phyloP scores from a whole-genome alignment of 768 basidiomycete genomes.

The Nevesoporus exiguus region DNA sequence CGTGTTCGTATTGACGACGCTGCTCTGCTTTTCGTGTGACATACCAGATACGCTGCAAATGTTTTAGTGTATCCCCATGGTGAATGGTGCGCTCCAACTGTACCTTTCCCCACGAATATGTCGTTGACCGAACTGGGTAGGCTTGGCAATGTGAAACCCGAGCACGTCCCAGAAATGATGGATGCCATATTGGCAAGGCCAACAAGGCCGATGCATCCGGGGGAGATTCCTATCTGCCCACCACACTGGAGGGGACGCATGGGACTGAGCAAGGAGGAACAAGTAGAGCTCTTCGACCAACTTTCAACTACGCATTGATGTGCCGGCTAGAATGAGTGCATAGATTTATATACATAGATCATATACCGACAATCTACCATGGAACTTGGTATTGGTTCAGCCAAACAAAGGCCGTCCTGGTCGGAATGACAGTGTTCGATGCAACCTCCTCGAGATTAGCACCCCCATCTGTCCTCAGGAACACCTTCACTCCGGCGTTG shows the following conservation, averaged over 20 bases:
- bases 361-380: neutral
- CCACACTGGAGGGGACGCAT: slow-evolving; percentile 70
- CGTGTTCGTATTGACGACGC: slow-evolving; percentile 1
- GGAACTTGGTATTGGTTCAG: slow-evolving; percentile 2
- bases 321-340: neutral
- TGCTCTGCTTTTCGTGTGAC: neutral
- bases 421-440: slow-evolving; percentile 50
- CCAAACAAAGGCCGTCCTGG: slow-evolving; percentile 52
- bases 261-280: slow-evolving; percentile 59
- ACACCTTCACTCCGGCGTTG: slow-evolving; percentile 53
- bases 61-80: slow-evolving; percentile 65
- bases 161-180: slow-evolving; percentile 54
- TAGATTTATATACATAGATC: neutral
- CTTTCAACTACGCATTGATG: neutral
- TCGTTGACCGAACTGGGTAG: slow-evolving; percentile 33
- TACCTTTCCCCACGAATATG: neutral
- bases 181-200: slow-evolving; percentile 38
- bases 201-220: slow-evolving; percentile 24
- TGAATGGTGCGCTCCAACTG: slow-evolving; percentile 53
- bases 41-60: slow-evolving; percentile 62
- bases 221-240: slow-evolving; percentile 39
- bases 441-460: slow-evolving; percentile 49
- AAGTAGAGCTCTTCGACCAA: slow-evolving; percentile 37
- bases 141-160: slow-evolving; percentile 58
- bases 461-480: slow-evolving; percentile 53